A percentile compares a stretch with the other conserved stretches of the same genome.
Conservation (phyloP, 352 stramenopile genomes). For the Phytophthora megakarya region DNA sequence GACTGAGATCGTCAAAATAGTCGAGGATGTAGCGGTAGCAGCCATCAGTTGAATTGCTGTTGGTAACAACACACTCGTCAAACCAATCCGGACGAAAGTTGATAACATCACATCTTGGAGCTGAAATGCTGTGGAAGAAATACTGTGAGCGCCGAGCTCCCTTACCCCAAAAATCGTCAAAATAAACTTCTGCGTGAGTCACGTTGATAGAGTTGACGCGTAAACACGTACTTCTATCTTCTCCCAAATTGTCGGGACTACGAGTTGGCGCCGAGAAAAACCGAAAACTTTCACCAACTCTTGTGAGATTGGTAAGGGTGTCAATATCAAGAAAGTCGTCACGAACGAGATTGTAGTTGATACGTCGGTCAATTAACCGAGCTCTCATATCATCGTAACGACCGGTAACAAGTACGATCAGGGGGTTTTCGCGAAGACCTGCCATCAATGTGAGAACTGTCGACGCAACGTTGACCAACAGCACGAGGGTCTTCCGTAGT, state of each 20-base stretch:
- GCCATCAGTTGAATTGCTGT: conserved; percentile 31
- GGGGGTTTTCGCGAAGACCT: conserved; percentile 58
- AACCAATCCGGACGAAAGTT: conserved; percentile 50
- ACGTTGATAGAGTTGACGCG: conserved; percentile 54
- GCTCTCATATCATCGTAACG: conserved; percentile 53
- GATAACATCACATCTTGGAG: conserved; percentile 45
- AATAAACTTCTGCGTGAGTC: conserved; percentile 36
- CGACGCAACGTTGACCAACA: conserved; percentile 50
- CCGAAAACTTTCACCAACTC: conserved; percentile 38
- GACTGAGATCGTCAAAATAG: conserved; percentile 46
- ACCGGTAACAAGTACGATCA: conserved; percentile 47
- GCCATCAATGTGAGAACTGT: conserved; percentile 55
- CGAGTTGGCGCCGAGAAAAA: conserved; percentile 45
- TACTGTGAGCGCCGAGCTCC: conserved; percentile 40
- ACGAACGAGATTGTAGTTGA: conserved; percentile 53
- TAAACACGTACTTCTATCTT: conserved; percentile 50
- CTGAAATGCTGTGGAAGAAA: conserved; percentile 54
- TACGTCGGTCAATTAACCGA: conserved; percentile 35
- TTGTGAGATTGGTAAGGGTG: conserved; percentile 35
- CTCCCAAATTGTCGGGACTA: conserved; percentile 35
- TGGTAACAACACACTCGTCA: conserved; percentile 36
- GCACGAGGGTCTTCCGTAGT: conserved; percentile 27
- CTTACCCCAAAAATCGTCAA: conserved; percentile 53
- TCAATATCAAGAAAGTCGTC: conserved; percentile 42
- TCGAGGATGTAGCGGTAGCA: conserved; percentile 64